Evolutionary conservation across 805 yeast genomes (phyloP).

Genomic region (Tetrapisispora arboricola): DNA sequence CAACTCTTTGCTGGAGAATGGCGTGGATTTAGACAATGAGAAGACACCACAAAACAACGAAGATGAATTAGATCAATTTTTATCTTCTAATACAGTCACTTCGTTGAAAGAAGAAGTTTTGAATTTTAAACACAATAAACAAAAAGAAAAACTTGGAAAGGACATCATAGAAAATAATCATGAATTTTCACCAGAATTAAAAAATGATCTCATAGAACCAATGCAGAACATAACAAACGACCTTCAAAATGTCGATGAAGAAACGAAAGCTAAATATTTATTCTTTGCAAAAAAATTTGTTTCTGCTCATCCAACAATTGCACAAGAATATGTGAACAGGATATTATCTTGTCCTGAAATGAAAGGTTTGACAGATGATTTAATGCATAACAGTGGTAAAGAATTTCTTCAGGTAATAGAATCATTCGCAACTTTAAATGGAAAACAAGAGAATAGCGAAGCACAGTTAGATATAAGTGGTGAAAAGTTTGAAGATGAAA

Average conservation of each 20-base stretch:
- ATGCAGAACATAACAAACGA: no score
- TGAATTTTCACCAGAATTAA: background rate
- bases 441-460: background rate
- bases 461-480: background rate
- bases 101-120: constrained; percentile 25
- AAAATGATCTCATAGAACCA: no score
- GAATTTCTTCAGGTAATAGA: constrained; percentile 75
- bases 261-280: constrained; percentile 13
- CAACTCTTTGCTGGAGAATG: no score
- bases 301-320: constrained; percentile 27
- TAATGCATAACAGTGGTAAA: constrained; percentile 51
- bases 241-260: constrained; percentile 10
- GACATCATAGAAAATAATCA: background rate
- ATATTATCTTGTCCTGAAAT: constrained; percentile 34
- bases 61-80: constrained; percentile 12
- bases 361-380: constrained; percentile 65
- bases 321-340: constrained; percentile 25
- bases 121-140: constrained; percentile 24
- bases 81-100: constrained; percentile 12
- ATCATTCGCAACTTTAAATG: constrained; percentile 45
- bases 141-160: constrained; percentile 4
- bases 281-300: constrained; percentile 25
- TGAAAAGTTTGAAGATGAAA: background rate
- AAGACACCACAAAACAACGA: constrained; percentile 18
- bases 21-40: constrained; percentile 6